phyloP scores from a whole-genome alignment of 257 asterid genomes.

The Penstemon barbatus region DNA sequence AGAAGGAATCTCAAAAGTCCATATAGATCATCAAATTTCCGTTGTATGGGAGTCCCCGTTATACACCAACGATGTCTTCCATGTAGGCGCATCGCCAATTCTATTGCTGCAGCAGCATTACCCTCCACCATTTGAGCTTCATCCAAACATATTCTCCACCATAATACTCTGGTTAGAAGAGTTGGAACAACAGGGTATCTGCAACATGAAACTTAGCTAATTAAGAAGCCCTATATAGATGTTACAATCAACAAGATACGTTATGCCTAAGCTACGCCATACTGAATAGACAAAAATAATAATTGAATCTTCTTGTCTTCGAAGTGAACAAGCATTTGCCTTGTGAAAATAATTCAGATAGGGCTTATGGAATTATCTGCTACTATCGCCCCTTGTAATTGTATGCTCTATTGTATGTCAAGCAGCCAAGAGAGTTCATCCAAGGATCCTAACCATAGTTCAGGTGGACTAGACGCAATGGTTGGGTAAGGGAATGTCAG shows the following conservation, averaged over 20 bases:
- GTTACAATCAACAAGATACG: slow-evolving; percentile 22
- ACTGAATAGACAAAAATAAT: not conserved
- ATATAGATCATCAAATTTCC: slow-evolving; percentile 84
- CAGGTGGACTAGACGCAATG: too few relatives aligned
- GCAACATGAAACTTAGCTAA: slow-evolving; percentile 32
- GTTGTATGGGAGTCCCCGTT: slow-evolving; percentile 97
- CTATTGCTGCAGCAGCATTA: slow-evolving; percentile 90
- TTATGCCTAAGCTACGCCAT: slow-evolving; percentile 19
- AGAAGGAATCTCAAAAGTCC: slow-evolving; percentile 87
- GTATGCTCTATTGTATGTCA: too few relatives aligned
- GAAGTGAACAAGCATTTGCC: not conserved
- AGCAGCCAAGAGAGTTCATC: too few relatives aligned
- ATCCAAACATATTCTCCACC: slow-evolving; percentile 99
- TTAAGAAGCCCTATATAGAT: not conserved
- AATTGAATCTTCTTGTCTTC: slow-evolving; percentile 1
- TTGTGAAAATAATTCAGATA: not conserved
- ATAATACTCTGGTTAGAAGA: slow-evolving; percentile 79
- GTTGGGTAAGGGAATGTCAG: too few relatives aligned
- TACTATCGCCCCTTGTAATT: too few relatives aligned
- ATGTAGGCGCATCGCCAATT: slow-evolving; percentile 84
- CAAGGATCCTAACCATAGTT: too few relatives aligned
- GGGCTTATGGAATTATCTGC: not conserved
- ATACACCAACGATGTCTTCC: slow-evolving; percentile 95
- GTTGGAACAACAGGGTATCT: slow-evolving; percentile 96
- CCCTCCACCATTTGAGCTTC: slow-evolving; percentile 99